Evolutionary conservation across 352 stramenopile species (phyloP).

Genomic region (Pythium coloratum): DNA sequence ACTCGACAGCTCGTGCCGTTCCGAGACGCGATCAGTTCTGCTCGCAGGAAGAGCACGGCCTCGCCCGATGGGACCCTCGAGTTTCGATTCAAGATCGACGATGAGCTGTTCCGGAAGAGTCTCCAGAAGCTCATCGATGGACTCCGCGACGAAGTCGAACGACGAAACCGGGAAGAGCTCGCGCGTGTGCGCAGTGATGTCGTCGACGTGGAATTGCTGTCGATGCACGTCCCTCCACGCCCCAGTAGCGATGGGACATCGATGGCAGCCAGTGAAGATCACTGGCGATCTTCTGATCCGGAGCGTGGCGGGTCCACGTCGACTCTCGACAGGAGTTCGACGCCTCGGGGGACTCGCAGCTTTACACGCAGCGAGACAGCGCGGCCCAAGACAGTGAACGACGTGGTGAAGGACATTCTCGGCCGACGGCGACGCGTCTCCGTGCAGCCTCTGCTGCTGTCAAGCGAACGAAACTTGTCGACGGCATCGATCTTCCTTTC

Average conservation of each 20-base stretch:
- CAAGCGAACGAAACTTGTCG: conserved; percentile 16
- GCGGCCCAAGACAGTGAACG: conserved; percentile 38
- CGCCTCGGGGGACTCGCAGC: background rate
- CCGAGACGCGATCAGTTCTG: conserved; percentile 40
- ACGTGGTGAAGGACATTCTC: conserved; percentile 62
- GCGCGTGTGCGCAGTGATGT: background rate
- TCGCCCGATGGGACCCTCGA: conserved; percentile 31
- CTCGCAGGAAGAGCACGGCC: conserved; percentile 11
- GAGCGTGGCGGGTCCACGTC: conserved; percentile 8
- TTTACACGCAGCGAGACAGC: background rate
- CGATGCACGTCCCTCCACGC: background rate
- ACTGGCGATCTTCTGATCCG: background rate
- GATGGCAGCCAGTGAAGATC: background rate
- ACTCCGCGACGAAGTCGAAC: conserved; percentile 74
- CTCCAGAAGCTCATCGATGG: conserved; percentile 71
- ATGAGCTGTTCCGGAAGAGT: conserved; percentile 65
- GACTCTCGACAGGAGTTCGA: background rate
- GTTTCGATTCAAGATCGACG: conserved; percentile 51
- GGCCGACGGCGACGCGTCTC: conserved; percentile 18
- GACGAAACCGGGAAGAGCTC: conserved; percentile 36
- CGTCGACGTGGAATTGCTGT: background rate
- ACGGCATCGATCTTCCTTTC: conserved; percentile 71
- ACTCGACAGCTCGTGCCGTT: conserved; percentile 83
- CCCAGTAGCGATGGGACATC: background rate
- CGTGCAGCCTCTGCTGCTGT: conserved; percentile 18